These are phyloP conservation scores for Tylopilus sp. DNA, from an alignment of 768 basidiomycete species.

Conservation along the genomic window DNA sequence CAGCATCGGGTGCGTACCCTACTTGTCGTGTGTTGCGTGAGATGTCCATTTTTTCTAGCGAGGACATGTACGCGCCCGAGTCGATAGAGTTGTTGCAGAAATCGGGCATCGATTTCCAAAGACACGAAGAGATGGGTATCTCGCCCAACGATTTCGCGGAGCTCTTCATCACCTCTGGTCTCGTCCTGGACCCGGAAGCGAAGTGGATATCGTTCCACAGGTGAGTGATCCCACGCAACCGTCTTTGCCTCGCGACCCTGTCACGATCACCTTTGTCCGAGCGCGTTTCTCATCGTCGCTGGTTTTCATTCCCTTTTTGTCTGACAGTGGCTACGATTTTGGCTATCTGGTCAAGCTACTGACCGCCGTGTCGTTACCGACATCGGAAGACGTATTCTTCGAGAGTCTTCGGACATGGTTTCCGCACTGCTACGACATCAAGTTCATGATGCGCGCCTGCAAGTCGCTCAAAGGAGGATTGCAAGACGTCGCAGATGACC, in stretches of 20 bases:
- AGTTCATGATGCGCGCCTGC: constrained; percentile 87
- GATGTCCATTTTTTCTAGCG: constrained; percentile 42
- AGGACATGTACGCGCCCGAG: constrained; percentile 99
- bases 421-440: constrained; percentile 96
- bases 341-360: constrained; percentile 97
- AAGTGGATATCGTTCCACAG: constrained; percentile 99
- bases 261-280: background rate
- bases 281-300: background rate
- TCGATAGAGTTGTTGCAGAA: constrained; percentile 93
- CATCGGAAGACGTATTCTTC: constrained; percentile 88
- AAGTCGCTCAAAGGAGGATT: constrained; percentile 83
- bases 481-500: constrained; percentile 94
- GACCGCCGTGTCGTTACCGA: constrained; percentile 80
- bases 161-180: constrained; percentile 91
- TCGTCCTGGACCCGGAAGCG: constrained; percentile 84
- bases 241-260: background rate
- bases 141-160: constrained; percentile 93
- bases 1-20: constrained; percentile 65
- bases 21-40: background rate
- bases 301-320: background rate
- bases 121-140: constrained; percentile 91
- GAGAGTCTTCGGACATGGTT: constrained; percentile 88
- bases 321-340: constrained; percentile 91
- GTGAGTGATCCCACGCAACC: constrained; percentile 42
- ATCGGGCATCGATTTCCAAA: constrained; percentile 93